Percentiles rank a stretch among this genome's conserved stretches.
These are phyloP conservation scores for Lithospermum erythrorhizon DNA, from an alignment of 257 asterid species.

Conservation along the genomic window DNA sequence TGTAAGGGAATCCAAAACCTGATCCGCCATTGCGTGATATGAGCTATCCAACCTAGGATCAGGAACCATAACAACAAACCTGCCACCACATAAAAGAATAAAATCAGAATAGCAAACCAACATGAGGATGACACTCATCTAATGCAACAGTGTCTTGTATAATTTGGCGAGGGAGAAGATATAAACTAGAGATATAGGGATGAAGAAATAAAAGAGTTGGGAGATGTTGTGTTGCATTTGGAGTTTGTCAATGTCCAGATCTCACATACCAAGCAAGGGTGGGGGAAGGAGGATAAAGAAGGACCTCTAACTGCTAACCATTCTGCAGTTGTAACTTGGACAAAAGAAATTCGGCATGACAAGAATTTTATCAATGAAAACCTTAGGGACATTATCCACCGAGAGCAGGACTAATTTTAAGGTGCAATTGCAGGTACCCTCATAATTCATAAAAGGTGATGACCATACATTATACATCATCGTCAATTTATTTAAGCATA, in stretches of 20 bases:
- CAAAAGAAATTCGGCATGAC: too few relatives aligned
- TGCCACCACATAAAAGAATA: conserved; percentile 17
- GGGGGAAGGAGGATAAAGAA: too few relatives aligned
- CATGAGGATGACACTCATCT: background rate
- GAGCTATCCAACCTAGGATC: conserved; percentile 81
- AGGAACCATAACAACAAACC: conserved; percentile 92
- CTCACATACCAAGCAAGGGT: too few relatives aligned
- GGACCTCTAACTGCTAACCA: too few relatives aligned
- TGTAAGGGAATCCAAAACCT: conserved; percentile 59
- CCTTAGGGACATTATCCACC: too few relatives aligned
- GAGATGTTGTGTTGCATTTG: background rate
- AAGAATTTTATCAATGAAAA: too few relatives aligned
- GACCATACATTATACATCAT: background rate
- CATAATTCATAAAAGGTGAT: background rate
- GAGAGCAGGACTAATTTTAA: too few relatives aligned
- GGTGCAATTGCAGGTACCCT: too few relatives aligned
- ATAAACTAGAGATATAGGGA: too few relatives aligned
- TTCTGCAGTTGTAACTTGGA: too few relatives aligned
- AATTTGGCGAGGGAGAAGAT: background rate
- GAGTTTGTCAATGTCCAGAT: too few relatives aligned
- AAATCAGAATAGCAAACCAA: conserved; percentile 7
- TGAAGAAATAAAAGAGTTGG: too few relatives aligned
- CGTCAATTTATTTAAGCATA: background rate
- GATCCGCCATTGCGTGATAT: conserved; percentile 54
- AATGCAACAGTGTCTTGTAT: background rate